A percentile compares a stretch with the other conserved stretches of the same genome.
Conservation (phyloP, 169 alveolate species). For the Plasmodium gaboni region DNA sequence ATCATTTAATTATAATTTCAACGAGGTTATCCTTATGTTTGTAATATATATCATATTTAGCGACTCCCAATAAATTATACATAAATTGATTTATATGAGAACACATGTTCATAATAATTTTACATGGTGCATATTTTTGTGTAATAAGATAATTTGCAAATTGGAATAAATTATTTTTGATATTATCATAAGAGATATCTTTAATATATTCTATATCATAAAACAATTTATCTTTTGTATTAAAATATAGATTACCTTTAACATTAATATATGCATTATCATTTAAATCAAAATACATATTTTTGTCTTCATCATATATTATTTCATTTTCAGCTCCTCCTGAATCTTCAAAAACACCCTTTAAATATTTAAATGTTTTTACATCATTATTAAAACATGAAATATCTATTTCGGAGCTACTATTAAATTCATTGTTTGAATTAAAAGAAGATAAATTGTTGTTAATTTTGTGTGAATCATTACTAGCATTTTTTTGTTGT, state of each 20-base stretch:
- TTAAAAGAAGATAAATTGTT: background rate
- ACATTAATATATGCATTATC: constrained; percentile 52
- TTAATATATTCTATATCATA: constrained; percentile 48
- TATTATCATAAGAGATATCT: constrained; percentile 17
- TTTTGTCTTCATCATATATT: constrained; percentile 49
- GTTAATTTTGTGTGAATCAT: background rate
- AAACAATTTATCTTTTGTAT: constrained; percentile 46
- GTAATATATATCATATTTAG: constrained; percentile 10
- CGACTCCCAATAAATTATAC: constrained; percentile 20
- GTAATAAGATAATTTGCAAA: constrained; percentile 18
- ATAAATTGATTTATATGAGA: constrained; percentile 26
- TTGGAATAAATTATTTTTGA: constrained; percentile 21
- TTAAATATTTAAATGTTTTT: constrained; percentile 17
- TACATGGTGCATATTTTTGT: constrained; percentile 63
- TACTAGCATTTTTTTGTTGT: background rate
- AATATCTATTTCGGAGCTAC: background rate
- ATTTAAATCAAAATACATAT: constrained; percentile 47
- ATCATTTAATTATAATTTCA: constrained; percentile 56
- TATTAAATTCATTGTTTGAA: background rate
- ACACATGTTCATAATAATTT: constrained; percentile 49
- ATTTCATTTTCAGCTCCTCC: constrained; percentile 56
- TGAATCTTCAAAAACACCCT: constrained; percentile 12
- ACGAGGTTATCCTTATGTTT: constrained; percentile 35
- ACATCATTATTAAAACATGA: constrained; percentile 11
- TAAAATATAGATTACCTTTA: constrained; percentile 40